These are phyloP conservation scores for Endothia cerciana DNA, from an alignment of 2,329 filamentous ascomycete genomes.

Conservation along the genomic window DNA sequence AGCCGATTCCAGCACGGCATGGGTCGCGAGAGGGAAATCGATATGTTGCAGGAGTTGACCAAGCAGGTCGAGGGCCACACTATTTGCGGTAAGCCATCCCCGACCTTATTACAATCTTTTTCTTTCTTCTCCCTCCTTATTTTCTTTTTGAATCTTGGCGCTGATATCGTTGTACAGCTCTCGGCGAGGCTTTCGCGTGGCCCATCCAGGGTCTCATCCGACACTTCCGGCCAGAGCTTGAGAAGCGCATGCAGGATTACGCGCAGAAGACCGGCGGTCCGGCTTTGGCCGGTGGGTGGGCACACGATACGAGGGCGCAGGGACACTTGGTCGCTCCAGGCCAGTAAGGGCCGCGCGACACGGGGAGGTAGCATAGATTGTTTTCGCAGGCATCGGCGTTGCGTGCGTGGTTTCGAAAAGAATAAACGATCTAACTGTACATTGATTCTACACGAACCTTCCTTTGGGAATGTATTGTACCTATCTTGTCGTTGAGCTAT, in stretches of 20 bases:
- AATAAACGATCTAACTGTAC: slow-evolving; percentile 19
- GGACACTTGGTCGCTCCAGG: slow-evolving; percentile 88
- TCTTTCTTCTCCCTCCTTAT: no score
- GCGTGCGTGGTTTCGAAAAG: slow-evolving; percentile 13
- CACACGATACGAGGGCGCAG: slow-evolving; percentile 72
- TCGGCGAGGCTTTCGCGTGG: slow-evolving; percentile 98
- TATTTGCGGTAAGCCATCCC: slow-evolving; percentile 76
- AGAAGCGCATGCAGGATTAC: slow-evolving; percentile 85
- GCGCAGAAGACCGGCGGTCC: slow-evolving; percentile 72
- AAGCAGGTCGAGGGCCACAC: slow-evolving; percentile 99
- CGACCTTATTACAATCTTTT: neutral
- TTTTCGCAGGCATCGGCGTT: slow-evolving; percentile 22
- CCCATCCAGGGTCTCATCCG: slow-evolving; percentile 97
- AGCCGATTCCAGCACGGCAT: slow-evolving; percentile 89
- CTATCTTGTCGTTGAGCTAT: neutral
- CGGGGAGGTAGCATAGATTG: slow-evolving; percentile 6
- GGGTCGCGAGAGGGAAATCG: slow-evolving; percentile 89
- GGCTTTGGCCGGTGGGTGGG: slow-evolving; percentile 86
- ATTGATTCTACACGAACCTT: slow-evolving; percentile 10
- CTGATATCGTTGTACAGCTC: slow-evolving; percentile 55
- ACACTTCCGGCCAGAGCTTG: slow-evolving; percentile 95
- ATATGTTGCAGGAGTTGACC: slow-evolving; percentile 98
- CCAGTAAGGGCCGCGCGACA: slow-evolving; percentile 63
- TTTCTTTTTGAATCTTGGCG: slow-evolving; percentile 12
- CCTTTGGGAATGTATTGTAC: slow-evolving; percentile 17